Conservation (phyloP, 306 rosid genomes). For the Vicia sativa region DNA sequence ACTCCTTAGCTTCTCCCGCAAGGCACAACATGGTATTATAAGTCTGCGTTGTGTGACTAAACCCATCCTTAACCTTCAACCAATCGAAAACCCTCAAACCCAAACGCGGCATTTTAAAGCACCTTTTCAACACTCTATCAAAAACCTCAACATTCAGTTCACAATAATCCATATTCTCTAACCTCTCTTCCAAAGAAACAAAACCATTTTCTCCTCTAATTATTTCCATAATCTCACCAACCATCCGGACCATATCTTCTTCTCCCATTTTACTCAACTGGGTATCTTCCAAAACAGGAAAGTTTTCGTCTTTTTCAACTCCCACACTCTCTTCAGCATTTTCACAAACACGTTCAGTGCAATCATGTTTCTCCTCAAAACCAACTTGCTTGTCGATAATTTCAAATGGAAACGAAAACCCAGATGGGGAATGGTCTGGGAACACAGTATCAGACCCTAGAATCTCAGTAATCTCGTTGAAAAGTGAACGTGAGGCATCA, state of each 20-base stretch:
- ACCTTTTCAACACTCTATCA: slow-evolving; percentile 79
- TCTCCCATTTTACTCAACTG: slow-evolving; percentile 43
- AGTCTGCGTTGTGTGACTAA: slow-evolving; percentile 52
- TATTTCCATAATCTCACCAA: slow-evolving; percentile 54
- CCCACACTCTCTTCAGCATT: slow-evolving; percentile 42
- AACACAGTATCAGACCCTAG: slow-evolving; percentile 53
- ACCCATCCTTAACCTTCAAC: slow-evolving; percentile 64
- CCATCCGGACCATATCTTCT: slow-evolving; percentile 56
- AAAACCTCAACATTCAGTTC: slow-evolving; percentile 57
- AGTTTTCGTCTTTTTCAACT: slow-evolving; percentile 35
- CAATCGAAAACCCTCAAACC: slow-evolving; percentile 73
- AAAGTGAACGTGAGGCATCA: slow-evolving; percentile 39
- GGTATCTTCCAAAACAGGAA: slow-evolving; percentile 34
- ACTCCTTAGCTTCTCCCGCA: slow-evolving; percentile 81
- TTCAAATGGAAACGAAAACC: slow-evolving; percentile 40
- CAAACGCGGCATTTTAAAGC: slow-evolving; percentile 71
- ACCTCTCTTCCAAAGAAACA: slow-evolving; percentile 61
- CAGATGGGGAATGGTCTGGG: slow-evolving; percentile 42
- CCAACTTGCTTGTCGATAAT: not conserved
- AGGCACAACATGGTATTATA: slow-evolving; percentile 70
- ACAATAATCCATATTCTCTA: slow-evolving; percentile 50
- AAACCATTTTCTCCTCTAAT: slow-evolving; percentile 49
- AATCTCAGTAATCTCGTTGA: slow-evolving; percentile 68
- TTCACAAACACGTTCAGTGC: slow-evolving; percentile 54
- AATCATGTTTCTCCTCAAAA: slow-evolving; percentile 24